Base-by-base conservation (phyloP, 78 protist species). In the Emiliania huxleyi region DNA sequence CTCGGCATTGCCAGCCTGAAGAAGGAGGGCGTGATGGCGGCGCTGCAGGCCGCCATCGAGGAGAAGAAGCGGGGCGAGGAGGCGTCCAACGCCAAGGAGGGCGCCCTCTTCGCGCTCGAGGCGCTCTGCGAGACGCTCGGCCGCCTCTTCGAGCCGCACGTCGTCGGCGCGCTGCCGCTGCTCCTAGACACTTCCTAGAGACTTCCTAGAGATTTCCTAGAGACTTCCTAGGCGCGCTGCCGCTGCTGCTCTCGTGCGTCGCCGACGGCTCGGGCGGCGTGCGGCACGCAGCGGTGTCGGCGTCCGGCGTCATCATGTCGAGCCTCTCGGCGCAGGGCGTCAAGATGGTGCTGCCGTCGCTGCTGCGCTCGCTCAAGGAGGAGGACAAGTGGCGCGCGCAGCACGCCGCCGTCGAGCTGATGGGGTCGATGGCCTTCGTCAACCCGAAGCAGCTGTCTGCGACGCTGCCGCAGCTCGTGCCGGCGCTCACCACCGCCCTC, bases 341-440 rank as follows among this genome's bases (percentile, higher is more conserved):
- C 85, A 97, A 98, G 96, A 94, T 96, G 48, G 96, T 97, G 23
- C 88, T 97, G 87, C 99, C 98, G 38, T 48, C 94, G 44, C 96
- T 98, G 44, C 93, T 97, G 25, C 44, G 90, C 45, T 95, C 96
- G 1, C 93, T 97, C 43, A 96, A 96, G 26, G 98, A 96, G 92
- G 45, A 94, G 45, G 5, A 11, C 33, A 81, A 89, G 81, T 98
- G 99, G 99, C 94, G 98, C 46, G 96, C 98, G 12, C 96, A 97
- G 95, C 95, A 40, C 29, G 94, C 84, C 19, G 62, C 93, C 8
- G 23, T 88, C 55, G 93, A 89, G 69, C 40, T 96, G 87, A 91
- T 96, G 22, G 99, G 99, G 77, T 85, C 97, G 37, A 97, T 98
- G 99, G 98, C 99, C 21, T 93, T 77, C 92, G 97, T 98, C 91